These are phyloP conservation scores for Yamadazyma atlantica DNA, from an alignment of 1,139 yeast genomes.

Conservation along the genomic window DNA sequence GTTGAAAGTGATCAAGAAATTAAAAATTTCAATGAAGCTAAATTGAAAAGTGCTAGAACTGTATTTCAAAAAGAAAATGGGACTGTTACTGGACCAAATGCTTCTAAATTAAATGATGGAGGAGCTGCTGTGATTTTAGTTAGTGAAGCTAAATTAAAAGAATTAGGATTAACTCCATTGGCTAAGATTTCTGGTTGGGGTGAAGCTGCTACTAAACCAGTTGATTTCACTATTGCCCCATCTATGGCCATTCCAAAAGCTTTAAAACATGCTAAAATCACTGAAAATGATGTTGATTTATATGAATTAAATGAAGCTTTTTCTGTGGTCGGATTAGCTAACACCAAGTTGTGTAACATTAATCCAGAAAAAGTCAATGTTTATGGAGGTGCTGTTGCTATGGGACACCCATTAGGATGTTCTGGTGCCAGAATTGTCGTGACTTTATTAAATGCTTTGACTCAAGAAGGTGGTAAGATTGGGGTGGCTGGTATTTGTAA, in stretches of 20 bases:
- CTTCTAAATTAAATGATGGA: conserved; percentile 95
- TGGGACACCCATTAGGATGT: conserved; percentile 97
- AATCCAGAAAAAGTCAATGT: conserved; percentile 76
- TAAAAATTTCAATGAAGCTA: conserved; percentile 70
- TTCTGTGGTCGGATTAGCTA: conserved; percentile 92
- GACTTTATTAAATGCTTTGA: conserved; percentile 73
- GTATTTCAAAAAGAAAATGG: conserved; percentile 92
- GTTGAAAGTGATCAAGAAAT: conserved; percentile 75
- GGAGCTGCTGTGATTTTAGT: conserved; percentile 92
- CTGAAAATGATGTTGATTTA: conserved; percentile 60
- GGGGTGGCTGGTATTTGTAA: conserved; percentile 97
- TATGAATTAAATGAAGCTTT: conserved; percentile 97
- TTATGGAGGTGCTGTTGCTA: conserved; percentile 97
- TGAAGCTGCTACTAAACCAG: conserved; percentile 94
- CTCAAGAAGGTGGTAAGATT: conserved; percentile 81
- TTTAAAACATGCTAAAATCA: conserved; percentile 75
- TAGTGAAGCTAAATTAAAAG: conserved; percentile 77
- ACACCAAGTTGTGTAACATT: conserved; percentile 69
- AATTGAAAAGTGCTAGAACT: conserved; percentile 79
- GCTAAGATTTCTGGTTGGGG: conserved; percentile 94
- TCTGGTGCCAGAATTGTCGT: conserved; percentile 95
- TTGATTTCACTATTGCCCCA: conserved; percentile 94
- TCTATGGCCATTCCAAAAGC: conserved; percentile 94
- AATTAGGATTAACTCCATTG: conserved; percentile 81
- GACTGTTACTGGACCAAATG: conserved; percentile 95